Evolutionary conservation across 495 filamentous ascomycete genomes (phyloP).

Genomic region (Penicillium cataractarum): DNA sequence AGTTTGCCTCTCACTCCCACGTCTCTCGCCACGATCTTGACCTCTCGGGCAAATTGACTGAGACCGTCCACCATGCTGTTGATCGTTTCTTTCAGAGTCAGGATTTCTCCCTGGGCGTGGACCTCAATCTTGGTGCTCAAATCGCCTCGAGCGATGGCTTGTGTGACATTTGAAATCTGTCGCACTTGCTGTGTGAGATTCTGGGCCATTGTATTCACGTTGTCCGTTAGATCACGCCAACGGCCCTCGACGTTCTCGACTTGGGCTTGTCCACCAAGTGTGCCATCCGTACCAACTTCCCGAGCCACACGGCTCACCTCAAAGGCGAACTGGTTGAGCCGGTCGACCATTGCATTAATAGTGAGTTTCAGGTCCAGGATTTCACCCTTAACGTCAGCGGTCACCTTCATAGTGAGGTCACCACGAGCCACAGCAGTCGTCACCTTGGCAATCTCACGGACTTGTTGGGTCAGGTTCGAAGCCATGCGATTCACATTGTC

Average conservation of each 20-base stretch:
- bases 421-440: conserved; percentile 89
- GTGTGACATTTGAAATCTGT: conserved; percentile 92
- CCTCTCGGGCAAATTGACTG: conserved; percentile 87
- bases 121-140: conserved; percentile 88
- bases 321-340: conserved; percentile 86
- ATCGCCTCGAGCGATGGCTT: conserved; percentile 86
- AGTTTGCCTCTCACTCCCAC: conserved; percentile 91
- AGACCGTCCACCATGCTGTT: conserved; percentile 95
- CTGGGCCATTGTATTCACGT: conserved; percentile 94
- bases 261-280: conserved; percentile 85
- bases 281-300: conserved; percentile 89
- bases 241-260: conserved; percentile 92
- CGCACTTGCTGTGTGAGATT: conserved; percentile 92
- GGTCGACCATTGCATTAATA: conserved; percentile 95
- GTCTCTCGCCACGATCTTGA: conserved; percentile 91
- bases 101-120: conserved; percentile 87
- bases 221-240: conserved; percentile 89
- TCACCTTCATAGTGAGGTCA: conserved; percentile 89
- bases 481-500: conserved; percentile 96
- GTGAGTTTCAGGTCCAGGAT: conserved; percentile 88
- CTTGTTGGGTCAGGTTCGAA: conserved; percentile 73
- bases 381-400: conserved; percentile 90
- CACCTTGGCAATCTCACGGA: conserved; percentile 90
- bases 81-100: conserved; percentile 88
- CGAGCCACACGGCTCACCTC: conserved; percentile 91